Conservation (phyloP, 345 rosid genomes). For the Moricandia moricandioides region DNA sequence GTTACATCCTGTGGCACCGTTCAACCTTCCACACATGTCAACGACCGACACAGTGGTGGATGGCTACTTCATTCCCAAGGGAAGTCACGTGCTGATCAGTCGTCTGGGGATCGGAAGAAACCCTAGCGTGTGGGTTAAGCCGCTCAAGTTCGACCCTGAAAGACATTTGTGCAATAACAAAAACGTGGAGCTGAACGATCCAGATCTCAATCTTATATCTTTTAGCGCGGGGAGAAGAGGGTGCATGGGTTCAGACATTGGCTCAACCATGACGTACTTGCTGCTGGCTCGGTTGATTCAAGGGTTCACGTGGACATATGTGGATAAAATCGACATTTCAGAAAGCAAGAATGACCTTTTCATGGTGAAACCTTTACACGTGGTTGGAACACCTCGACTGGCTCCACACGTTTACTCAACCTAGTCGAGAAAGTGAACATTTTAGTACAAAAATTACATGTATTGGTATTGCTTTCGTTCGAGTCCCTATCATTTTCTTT, state of each 20-base stretch:
- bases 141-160: conserved; percentile 46
- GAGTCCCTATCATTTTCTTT: not conserved
- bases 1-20: conserved; percentile 26
- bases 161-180: conserved; percentile 35
- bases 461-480: not conserved
- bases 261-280: conserved; percentile 49
- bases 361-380: conserved; percentile 39
- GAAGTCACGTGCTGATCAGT: conserved; percentile 45
- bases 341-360: conserved; percentile 23
- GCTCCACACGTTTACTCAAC: conserved; percentile 33
- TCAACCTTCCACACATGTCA: conserved; percentile 50
- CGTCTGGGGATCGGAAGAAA: conserved; percentile 48
- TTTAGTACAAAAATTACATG: not conserved
- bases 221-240: conserved; percentile 59
- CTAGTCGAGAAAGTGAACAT: not conserved
- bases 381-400: conserved; percentile 41
- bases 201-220: conserved; percentile 38
- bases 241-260: conserved; percentile 42
- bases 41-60: conserved; percentile 28
- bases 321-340: conserved; percentile 1
- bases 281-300: conserved; percentile 52
- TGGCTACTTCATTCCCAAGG: conserved; percentile 54
- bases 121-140: conserved; percentile 49
- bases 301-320: conserved; percentile 41
- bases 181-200: conserved; percentile 34